Evolutionary conservation across 176 grass and related monocot species (phyloP).

Genomic region (Cocos nucifera): DNA sequence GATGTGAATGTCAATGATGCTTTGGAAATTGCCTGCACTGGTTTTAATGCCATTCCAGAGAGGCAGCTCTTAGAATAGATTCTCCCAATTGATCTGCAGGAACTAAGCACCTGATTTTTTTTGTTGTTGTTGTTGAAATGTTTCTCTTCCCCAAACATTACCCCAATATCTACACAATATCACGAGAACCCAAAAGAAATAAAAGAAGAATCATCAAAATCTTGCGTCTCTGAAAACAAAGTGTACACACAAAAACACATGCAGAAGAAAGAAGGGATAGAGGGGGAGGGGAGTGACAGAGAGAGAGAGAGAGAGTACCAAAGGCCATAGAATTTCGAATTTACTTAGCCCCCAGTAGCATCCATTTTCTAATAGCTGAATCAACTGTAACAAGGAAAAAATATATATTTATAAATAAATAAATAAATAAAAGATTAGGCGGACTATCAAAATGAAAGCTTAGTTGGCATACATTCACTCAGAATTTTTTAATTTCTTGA

Average conservation of each 20-base stretch:
- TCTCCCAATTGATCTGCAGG: slow-evolving; percentile 14
- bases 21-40: slow-evolving; percentile 26
- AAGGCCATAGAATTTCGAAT: slow-evolving; percentile 40
- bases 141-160: slow-evolving; percentile 5
- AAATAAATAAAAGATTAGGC: no score
- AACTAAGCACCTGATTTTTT: slow-evolving; percentile 8
- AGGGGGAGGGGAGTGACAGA: no score
- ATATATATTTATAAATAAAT: no score
- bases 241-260: no score
- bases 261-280: no score
- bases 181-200: not conserved
- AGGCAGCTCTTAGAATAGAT: slow-evolving; percentile 20
- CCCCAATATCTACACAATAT: slow-evolving; percentile 29
- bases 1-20: slow-evolving; percentile 20
- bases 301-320: slow-evolving; percentile 5
- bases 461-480: no score
- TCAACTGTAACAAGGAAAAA: slow-evolving; percentile 25
- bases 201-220: no score
- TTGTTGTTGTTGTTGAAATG: slow-evolving; percentile 8
- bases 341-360: slow-evolving; percentile 41
- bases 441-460: no score
- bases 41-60: slow-evolving; percentile 52
- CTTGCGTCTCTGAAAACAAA: no score
- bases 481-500: no score
- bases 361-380: slow-evolving; percentile 37